Conservation (phyloP, 176 grass and related monocot species). For the maize (Zea mays) region Zm-B73-REFERENCE-NAM-5.0 NC_050101.1:159733001-159733500, state of each 20-base stretch:
- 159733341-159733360: no score
- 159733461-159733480: not conserved
- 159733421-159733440: no score
- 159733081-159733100: no score
- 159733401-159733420: no score
- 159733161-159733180: slow-evolving; percentile 94
- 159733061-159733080: no score
- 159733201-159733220: slow-evolving; percentile 95
- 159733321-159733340: no score
- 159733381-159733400: not conserved
- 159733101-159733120: no score
- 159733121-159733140: not conserved
- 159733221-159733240: slow-evolving; percentile 34
- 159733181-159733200: slow-evolving; percentile 95
- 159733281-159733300: not conserved
- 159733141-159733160: not conserved
- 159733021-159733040: no score
- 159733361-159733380: not conserved
- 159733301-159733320: no score
- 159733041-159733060: no score
- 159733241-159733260: not conserved
- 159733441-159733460: not conserved
- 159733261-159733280: not conserved
- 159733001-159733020: no score
- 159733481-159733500: not conserved